Evolutionary conservation across 805 yeast species (phyloP).

Genomic region (Zygosaccharomyces bailii): DNA sequence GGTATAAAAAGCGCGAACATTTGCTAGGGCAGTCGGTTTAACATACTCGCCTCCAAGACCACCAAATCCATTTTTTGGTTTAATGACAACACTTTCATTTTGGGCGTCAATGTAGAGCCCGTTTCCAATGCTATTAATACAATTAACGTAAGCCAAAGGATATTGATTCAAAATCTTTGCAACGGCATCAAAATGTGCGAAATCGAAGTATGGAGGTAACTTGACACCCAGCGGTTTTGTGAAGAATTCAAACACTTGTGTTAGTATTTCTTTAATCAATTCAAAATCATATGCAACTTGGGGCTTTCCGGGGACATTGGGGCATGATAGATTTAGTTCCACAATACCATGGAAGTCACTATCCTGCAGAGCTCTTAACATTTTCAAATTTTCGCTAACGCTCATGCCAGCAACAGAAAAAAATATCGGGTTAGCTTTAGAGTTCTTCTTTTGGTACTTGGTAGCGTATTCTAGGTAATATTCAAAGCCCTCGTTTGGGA

Average conservation of each 20-base stretch:
- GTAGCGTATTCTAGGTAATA: conserved; percentile 30
- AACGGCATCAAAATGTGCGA: conserved; percentile 33
- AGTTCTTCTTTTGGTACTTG: conserved; percentile 19
- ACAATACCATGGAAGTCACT: conserved; percentile 30
- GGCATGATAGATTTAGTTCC: conserved; percentile 33
- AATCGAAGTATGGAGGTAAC: conserved; percentile 34
- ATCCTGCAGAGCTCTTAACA: conserved; percentile 27
- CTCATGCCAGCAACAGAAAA: conserved; percentile 36
- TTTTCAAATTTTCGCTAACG: conserved; percentile 26
- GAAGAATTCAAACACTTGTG: conserved; percentile 28
- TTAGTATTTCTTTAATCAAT: conserved; percentile 25
- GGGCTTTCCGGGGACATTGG: conserved; percentile 37
- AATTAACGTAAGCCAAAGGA: conserved; percentile 32
- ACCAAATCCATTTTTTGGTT: conserved; percentile 35
- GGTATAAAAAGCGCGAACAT: conserved; percentile 34
- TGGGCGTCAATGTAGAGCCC: conserved; percentile 32
- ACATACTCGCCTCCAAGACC: conserved; percentile 36
- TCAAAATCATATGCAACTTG: conserved; percentile 35
- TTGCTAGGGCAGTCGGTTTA: conserved; percentile 35
- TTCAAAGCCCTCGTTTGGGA: conserved; percentile 33
- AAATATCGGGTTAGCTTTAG: conserved; percentile 22
- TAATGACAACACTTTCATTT: conserved; percentile 31
- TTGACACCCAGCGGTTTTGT: conserved; percentile 33
- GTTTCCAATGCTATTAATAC: conserved; percentile 33
- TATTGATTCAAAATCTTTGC: conserved; percentile 29